These are phyloP conservation scores for Raphanus hybrid DNA, from an alignment of 441 rosid genomes.

Conservation along the genomic window DNA sequence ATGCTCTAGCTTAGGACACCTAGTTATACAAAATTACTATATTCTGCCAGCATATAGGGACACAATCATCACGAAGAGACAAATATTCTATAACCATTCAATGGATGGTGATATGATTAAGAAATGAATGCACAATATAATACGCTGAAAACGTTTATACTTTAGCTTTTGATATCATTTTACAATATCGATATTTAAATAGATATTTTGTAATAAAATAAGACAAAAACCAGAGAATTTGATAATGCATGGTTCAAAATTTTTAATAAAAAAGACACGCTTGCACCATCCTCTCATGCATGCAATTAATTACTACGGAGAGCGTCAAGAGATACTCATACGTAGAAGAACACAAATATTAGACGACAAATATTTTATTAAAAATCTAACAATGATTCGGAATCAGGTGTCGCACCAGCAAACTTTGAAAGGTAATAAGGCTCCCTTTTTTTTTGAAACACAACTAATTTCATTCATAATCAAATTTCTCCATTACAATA, in stretches of 20 bases:
- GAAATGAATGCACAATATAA: conserved; percentile 11
- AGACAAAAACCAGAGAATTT: neutral
- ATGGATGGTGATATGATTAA: conserved; percentile 7
- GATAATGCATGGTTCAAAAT: conserved; percentile 23
- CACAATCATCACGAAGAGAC: conserved; percentile 38
- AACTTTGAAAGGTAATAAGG: conserved; percentile 7
- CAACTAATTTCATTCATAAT: no score
- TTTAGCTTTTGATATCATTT: neutral
- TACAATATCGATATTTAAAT: conserved; percentile 8
- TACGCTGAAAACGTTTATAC: neutral
- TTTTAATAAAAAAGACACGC: conserved; percentile 6
- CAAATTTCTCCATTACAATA: no score
- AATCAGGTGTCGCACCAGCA: conserved; percentile 26
- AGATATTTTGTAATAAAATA: neutral
- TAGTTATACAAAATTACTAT: conserved; percentile 24
- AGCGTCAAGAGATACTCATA: conserved; percentile 21
- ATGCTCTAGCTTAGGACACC: conserved; percentile 16
- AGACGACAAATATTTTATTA: conserved; percentile 35
- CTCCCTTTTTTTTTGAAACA: no score
- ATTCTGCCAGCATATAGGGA: conserved; percentile 27
- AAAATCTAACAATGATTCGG: conserved; percentile 29
- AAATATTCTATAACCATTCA: conserved; percentile 12
- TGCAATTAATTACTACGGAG: conserved; percentile 25
- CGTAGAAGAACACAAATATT: conserved; percentile 29
- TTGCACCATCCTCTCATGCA: conserved; percentile 24